phyloP scores from a whole-genome alignment of 371 early-diverging fungal species.

The Mucor racemosus region DNA sequence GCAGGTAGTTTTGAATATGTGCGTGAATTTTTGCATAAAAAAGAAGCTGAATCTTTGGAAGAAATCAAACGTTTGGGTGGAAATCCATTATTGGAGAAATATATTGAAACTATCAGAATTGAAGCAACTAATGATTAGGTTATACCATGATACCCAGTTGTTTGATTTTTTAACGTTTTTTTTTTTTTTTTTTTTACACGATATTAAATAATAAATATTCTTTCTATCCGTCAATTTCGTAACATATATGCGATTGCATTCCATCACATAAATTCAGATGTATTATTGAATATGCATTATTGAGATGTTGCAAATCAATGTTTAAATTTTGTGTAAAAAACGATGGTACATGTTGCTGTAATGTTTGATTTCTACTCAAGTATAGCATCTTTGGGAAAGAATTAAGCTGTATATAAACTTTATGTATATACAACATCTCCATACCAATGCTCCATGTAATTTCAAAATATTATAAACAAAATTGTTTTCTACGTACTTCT shows the following conservation, averaged over 20 bases:
- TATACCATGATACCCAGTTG: conserved; percentile 1
- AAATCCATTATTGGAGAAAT: conserved; percentile 66
- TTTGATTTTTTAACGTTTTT: too few species aligned
- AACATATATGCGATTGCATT: background rate
- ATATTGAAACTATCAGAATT: conserved; percentile 40
- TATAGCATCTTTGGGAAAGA: too few species aligned
- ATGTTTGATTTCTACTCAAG: too few species aligned
- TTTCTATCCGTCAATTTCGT: background rate
- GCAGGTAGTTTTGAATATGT: conserved; percentile 85
- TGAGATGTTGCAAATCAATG: background rate
- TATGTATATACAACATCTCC: background rate
- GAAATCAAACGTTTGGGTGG: conserved; percentile 78
- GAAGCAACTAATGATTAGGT: conserved; percentile 2
- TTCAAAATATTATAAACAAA: conserved; percentile 3
- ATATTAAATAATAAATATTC: background rate
- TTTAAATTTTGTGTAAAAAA: too few species aligned
- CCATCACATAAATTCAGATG: background rate
- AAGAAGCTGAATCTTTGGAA: conserved; percentile 65
- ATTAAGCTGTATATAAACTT: background rate
- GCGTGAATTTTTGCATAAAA: conserved; percentile 51
- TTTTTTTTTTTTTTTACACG: too few species aligned
- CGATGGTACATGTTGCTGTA: too few species aligned
- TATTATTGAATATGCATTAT: background rate
- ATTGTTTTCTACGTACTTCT: background rate
- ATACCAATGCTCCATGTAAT: background rate